These are phyloP conservation scores for Pseudocercospora ulei DNA, from an alignment of 2,329 filamentous ascomycete genomes.

Conservation along the genomic window DNA sequence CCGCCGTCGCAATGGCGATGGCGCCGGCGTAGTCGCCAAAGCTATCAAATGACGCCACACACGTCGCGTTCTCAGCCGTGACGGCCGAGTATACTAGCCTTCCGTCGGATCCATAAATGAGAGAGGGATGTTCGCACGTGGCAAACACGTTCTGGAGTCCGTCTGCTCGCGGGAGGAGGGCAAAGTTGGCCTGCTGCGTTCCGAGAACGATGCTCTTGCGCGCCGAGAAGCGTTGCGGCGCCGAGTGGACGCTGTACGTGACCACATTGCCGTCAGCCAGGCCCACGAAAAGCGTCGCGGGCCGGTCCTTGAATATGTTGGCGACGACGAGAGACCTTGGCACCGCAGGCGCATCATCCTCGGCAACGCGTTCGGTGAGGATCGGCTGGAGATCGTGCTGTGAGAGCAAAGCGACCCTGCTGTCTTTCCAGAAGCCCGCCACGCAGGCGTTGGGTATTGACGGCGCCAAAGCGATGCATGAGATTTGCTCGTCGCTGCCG, in stretches of 20 bases:
- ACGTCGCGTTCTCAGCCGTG: slow-evolving; percentile 74
- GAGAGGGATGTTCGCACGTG: slow-evolving; percentile 83
- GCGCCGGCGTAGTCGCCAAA: slow-evolving; percentile 64
- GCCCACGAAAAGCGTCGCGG: slow-evolving; percentile 72
- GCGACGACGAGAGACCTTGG: slow-evolving; percentile 73
- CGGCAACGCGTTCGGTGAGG: slow-evolving; percentile 49
- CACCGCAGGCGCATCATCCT: slow-evolving; percentile 61
- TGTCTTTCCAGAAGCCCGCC: slow-evolving; percentile 79
- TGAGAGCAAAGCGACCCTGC: slow-evolving; percentile 64
- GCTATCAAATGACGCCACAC: slow-evolving; percentile 72
- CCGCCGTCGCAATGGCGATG: slow-evolving; percentile 64
- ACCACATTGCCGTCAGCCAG: slow-evolving; percentile 89
- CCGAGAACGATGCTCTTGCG: slow-evolving; percentile 78
- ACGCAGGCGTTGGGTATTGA: slow-evolving; percentile 58
- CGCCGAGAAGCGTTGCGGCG: slow-evolving; percentile 54
- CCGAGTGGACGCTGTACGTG: slow-evolving; percentile 61
- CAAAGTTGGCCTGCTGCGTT: slow-evolving; percentile 72
- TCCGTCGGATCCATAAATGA: slow-evolving; percentile 84
- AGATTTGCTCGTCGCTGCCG: slow-evolving; percentile 62
- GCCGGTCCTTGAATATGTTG: slow-evolving; percentile 57
- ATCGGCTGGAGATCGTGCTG: slow-evolving; percentile 57
- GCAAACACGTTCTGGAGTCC: slow-evolving; percentile 74
- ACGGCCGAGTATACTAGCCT: slow-evolving; percentile 88
- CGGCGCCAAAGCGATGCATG: slow-evolving; percentile 68
- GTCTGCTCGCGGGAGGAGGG: slow-evolving; percentile 60